These are phyloP conservation scores for Saposhnikovia divaricata DNA, from an alignment of 129 eudicot genomes.

Conservation along the genomic window DNA sequence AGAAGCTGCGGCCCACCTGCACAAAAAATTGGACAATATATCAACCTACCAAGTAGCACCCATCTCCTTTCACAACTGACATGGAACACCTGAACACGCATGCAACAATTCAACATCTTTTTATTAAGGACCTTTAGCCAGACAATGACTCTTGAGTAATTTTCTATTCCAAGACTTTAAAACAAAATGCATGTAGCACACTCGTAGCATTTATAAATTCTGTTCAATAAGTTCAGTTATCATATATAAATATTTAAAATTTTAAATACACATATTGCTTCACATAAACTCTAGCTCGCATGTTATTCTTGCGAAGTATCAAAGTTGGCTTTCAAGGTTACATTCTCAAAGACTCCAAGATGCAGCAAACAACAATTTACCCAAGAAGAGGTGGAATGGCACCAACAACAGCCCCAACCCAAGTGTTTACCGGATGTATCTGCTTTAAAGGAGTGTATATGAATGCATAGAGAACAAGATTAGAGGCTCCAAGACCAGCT, in stretches of 20 bases:
- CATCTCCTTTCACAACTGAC: neutral
- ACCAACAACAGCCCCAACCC: conserved; percentile 99
- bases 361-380: conserved; percentile 29
- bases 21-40: neutral
- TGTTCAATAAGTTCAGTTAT: neutral
- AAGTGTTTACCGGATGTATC: conserved; percentile 90
- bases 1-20: conserved; percentile 97
- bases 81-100: neutral
- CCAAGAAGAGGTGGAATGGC: conserved; percentile 99
- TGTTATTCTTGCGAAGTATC: neutral
- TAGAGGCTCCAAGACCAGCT: conserved; percentile 96
- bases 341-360: neutral
- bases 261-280: neutral
- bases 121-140: neutral
- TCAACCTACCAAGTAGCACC: neutral
- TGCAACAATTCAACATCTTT: neutral
- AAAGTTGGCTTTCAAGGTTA: neutral
- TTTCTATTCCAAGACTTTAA: neutral
- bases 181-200: neutral
- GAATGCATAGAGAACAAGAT: conserved; percentile 87
- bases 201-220: neutral
- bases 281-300: neutral
- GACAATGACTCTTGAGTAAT: neutral
- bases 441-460: conserved; percentile 95
- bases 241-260: neutral